Conservation (phyloP, 805 yeast genomes). For the Metschnikowia matae region DNA sequence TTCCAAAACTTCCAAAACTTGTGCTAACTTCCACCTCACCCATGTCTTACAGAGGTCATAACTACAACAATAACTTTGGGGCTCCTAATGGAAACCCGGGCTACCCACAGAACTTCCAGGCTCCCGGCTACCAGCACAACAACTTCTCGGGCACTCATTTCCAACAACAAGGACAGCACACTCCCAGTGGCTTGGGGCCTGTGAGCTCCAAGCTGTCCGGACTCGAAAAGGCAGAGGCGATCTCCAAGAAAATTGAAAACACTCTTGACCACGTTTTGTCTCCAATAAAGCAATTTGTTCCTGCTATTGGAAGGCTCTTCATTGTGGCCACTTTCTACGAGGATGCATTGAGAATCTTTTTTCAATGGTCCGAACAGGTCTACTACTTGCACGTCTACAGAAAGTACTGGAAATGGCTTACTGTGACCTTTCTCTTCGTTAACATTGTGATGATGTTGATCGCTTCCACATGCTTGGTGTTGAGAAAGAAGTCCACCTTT, state of each 20-base stretch:
- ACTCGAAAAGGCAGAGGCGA: conserved; percentile 43
- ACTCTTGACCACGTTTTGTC: conserved; percentile 46
- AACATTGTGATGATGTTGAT: conserved; percentile 67
- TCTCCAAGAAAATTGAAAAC: conserved; percentile 53
- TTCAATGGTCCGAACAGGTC: conserved; percentile 91
- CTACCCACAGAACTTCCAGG: neutral
- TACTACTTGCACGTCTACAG: conserved; percentile 77
- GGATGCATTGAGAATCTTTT: conserved; percentile 75
- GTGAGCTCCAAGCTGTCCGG: conserved; percentile 26
- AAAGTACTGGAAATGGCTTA: conserved; percentile 72
- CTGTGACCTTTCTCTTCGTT: conserved; percentile 59
- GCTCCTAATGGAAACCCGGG: conserved; percentile 2
- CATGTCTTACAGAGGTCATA: conserved; percentile 44
- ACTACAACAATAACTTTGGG: conserved; percentile 32
- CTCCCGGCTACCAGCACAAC: conserved; percentile 1
- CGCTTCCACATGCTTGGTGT: conserved; percentile 68
- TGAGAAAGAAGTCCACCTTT: conserved; percentile 61
- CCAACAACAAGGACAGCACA: conserved; percentile 8
- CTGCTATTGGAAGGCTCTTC: conserved; percentile 81
- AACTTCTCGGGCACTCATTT: conserved; percentile 8
- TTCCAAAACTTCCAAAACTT: neutral
- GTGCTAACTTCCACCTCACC: neutral
- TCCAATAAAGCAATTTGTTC: conserved; percentile 68
- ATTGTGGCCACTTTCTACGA: conserved; percentile 93
- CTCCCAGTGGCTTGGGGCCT: conserved; percentile 16